These are phyloP conservation scores for Aspergillus funiculosus DNA, from an alignment of 495 filamentous ascomycete genomes.

Conservation along the genomic window DNA sequence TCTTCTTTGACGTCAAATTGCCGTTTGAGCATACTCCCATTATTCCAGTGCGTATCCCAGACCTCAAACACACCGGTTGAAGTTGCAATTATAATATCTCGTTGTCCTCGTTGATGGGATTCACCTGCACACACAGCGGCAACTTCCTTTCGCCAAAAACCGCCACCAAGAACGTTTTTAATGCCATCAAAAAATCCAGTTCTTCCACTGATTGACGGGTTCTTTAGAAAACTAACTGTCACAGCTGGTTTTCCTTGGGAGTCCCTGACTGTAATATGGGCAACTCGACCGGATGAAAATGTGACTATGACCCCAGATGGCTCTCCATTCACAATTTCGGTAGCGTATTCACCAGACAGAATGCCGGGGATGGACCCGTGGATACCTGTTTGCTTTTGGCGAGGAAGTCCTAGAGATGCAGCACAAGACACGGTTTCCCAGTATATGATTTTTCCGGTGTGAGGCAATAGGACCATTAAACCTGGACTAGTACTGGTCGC, in stretches of 20 bases:
- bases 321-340: conserved; percentile 72
- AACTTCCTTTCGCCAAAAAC: conserved; percentile 64
- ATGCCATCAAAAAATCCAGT: conserved; percentile 71
- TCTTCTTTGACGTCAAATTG: conserved; percentile 46
- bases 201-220: conserved; percentile 37
- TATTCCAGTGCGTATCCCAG: conserved; percentile 84
- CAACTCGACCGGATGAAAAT: conserved; percentile 77
- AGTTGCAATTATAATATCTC: conserved; percentile 73
- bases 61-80: conserved; percentile 66
- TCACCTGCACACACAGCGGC: conserved; percentile 66
- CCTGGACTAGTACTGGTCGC: conserved; percentile 71
- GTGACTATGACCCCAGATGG: conserved; percentile 78
- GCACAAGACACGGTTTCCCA: conserved; percentile 92
- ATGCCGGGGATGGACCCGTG: conserved; percentile 67
- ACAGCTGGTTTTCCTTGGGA: conserved; percentile 78
- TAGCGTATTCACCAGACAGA: conserved; percentile 69
- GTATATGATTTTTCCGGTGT: conserved; percentile 77
- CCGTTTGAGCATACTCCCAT: conserved; percentile 52
- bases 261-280: conserved; percentile 79
- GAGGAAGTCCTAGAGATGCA: conserved; percentile 65
- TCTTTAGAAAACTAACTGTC: conserved; percentile 65
- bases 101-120: conserved; percentile 69
- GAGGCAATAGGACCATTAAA: conserved; percentile 75
- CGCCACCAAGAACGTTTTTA: conserved; percentile 60
- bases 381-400: conserved; percentile 70